Conservation (phyloP, 2,329 filamentous ascomycete genomes). For the Talaromyces pinophilus region DNA sequence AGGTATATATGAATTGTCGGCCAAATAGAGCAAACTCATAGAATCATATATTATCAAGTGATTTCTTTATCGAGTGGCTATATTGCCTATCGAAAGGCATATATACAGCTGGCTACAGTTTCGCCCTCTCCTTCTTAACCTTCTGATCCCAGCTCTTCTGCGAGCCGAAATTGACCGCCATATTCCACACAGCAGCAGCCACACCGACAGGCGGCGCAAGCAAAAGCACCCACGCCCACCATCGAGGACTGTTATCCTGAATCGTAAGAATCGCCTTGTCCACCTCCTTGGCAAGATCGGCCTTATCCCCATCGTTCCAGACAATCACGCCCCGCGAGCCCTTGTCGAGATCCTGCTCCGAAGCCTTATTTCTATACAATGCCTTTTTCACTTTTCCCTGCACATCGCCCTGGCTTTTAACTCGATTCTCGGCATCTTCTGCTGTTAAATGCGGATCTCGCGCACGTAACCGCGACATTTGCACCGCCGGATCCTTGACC, state of each 20-base stretch:
- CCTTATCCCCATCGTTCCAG: constrained; percentile 81
- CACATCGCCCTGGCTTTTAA: constrained; percentile 84
- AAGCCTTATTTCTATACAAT: constrained; percentile 54
- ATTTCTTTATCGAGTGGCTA: not conserved
- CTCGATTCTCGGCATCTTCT: constrained; percentile 86
- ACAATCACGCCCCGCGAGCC: constrained; percentile 71
- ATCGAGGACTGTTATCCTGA: constrained; percentile 64
- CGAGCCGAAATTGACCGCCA: constrained; percentile 69
- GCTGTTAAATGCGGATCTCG: constrained; percentile 75
- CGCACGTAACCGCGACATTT: constrained; percentile 75
- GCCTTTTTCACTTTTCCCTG: constrained; percentile 77
- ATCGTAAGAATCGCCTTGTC: constrained; percentile 66
- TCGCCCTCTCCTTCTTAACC: constrained; percentile 55
- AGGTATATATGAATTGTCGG: not conserved
- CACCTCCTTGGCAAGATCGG: constrained; percentile 68
- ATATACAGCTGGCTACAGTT: constrained; percentile 6
- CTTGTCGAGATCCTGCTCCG: constrained; percentile 39
- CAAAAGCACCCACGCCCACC: constrained; percentile 77
- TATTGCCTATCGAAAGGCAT: not conserved
- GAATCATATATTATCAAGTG: not conserved
- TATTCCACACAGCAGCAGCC: constrained; percentile 67
- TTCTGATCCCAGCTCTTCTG: constrained; percentile 69
- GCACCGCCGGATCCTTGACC: constrained; percentile 74
- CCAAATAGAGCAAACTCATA: not conserved
- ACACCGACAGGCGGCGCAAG: constrained; percentile 74